Conservation (phyloP, 176 grass and related monocot genomes). For the Leersia perrieri region DNA sequence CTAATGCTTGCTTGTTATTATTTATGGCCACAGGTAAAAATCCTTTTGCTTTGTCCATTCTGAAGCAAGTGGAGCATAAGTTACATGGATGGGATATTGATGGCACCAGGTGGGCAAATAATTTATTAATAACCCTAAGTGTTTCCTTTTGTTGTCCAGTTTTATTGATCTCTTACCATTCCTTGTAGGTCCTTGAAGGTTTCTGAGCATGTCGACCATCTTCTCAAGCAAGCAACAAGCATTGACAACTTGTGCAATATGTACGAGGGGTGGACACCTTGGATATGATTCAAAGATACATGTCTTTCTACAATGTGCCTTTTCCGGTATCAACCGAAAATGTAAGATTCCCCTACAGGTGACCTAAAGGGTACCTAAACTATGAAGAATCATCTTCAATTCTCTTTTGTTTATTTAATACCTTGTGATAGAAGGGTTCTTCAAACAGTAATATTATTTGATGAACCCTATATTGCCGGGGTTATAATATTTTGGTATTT, state of each 20-base stretch:
- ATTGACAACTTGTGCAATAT: slow-evolving; percentile 99
- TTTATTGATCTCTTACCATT: slow-evolving; percentile 35
- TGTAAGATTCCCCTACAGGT: not conserved
- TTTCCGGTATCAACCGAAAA: slow-evolving; percentile 36
- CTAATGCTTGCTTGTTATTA: slow-evolving; percentile 28
- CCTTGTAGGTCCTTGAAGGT: slow-evolving; percentile 63
- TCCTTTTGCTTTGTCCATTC: slow-evolving; percentile 80
- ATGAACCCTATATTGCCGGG: slow-evolving; percentile 1
- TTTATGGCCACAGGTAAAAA: slow-evolving; percentile 74
- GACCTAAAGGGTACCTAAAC: not conserved
- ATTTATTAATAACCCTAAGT: slow-evolving; percentile 12
- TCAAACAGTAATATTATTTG: slow-evolving; percentile 1
- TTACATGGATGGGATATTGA: slow-evolving; percentile 77
- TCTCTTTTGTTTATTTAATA: slow-evolving; percentile 1
- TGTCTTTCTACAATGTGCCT: slow-evolving; percentile 11
- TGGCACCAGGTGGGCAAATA: slow-evolving; percentile 60
- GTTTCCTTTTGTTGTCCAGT: slow-evolving; percentile 5
- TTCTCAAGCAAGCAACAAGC: slow-evolving; percentile 88
- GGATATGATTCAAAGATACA: slow-evolving; percentile 64
- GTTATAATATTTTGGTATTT: not conserved
- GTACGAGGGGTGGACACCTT: slow-evolving; percentile 99
- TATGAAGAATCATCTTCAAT: not conserved
- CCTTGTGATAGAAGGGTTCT: not conserved
- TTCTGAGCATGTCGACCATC: slow-evolving; percentile 86
- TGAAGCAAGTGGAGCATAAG: slow-evolving; percentile 94